Evolutionary conservation across 345 rosid species (phyloP).

Genomic region (Arabidopsis suecica): DNA sequence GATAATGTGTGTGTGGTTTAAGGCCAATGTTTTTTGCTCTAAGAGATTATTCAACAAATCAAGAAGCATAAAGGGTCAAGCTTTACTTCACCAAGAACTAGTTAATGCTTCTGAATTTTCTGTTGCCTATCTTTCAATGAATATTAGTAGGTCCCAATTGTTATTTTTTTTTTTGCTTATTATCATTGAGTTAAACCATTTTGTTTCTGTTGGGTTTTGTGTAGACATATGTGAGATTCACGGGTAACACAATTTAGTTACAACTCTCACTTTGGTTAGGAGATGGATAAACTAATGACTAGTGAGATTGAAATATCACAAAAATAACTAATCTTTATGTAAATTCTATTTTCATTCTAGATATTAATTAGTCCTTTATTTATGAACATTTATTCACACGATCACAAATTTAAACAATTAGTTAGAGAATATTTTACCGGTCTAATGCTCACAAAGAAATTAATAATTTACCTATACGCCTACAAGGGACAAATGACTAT

Average conservation of each 20-base stretch:
- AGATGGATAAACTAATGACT: conserved; percentile 3
- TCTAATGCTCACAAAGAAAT: neutral
- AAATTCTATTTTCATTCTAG: neutral
- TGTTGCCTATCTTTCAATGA: conserved; percentile 33
- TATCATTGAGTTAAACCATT: conserved; percentile 16
- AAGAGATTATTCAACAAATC: conserved; percentile 34
- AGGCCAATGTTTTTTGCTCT: conserved; percentile 23
- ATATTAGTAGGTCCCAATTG: conserved; percentile 38
- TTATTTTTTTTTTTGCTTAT: neutral
- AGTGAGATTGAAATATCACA: neutral
- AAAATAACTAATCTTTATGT: neutral
- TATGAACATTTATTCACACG: conserved; percentile 13
- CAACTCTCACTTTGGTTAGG: conserved; percentile 20
- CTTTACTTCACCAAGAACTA: conserved; percentile 36
- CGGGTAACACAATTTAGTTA: conserved; percentile 32
- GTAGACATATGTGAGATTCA: conserved; percentile 28
- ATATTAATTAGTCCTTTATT: conserved; percentile 5
- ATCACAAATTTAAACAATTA: neutral
- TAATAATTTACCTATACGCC: neutral
- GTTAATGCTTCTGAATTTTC: conserved; percentile 26
- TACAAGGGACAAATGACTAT: neutral
- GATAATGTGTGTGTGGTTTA: conserved; percentile 30
- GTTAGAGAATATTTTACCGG: conserved; percentile 8
- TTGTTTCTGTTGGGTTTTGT: conserved; percentile 20
- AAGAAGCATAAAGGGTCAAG: conserved; percentile 29